A percentile compares a stretch with the other conserved stretches of the same genome.
Evolutionary conservation across 345 rosid species (phyloP).

Genomic region (Moricandia moricandioides): DNA sequence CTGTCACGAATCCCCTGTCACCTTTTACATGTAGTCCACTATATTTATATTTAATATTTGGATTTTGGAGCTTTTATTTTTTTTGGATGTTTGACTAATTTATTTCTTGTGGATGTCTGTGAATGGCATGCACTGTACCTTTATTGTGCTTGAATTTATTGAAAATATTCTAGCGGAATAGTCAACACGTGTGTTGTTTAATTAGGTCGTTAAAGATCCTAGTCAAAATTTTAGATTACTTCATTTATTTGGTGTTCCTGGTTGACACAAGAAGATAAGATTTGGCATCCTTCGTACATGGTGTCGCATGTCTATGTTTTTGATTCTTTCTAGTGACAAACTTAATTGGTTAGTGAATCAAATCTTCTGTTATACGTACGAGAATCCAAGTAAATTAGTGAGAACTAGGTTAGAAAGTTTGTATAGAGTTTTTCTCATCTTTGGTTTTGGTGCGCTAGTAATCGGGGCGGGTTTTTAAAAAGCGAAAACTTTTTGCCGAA

Average conservation of each 20-base stretch:
- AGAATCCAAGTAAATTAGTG: too few relatives aligned
- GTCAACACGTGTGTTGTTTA: not conserved
- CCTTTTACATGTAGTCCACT: conserved; percentile 1
- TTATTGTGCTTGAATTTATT: too few relatives aligned
- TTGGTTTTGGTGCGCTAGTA: not conserved
- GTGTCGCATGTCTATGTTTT: too few relatives aligned
- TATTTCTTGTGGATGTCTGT: too few relatives aligned
- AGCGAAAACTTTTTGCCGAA: not conserved
- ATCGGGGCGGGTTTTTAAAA: not conserved
- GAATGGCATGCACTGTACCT: too few relatives aligned
- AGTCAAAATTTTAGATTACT: not conserved
- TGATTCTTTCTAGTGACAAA: too few relatives aligned
- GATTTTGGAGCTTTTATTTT: not conserved
- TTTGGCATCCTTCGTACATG: not conserved
- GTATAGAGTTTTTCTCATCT: not conserved
- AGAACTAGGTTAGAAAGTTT: not conserved
- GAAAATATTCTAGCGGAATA: too few relatives aligned
- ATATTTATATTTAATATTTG: not conserved
- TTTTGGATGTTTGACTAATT: not conserved
- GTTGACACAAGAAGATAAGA: not conserved
- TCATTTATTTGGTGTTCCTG: not conserved
- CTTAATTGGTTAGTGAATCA: too few relatives aligned
- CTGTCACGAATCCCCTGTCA: conserved; percentile 26
- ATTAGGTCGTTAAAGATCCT: not conserved
- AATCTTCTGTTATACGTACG: too few relatives aligned